Evolutionary conservation across 2,329 filamentous ascomycete species (phyloP).

Genomic region (Fusarium protoensiforme): DNA sequence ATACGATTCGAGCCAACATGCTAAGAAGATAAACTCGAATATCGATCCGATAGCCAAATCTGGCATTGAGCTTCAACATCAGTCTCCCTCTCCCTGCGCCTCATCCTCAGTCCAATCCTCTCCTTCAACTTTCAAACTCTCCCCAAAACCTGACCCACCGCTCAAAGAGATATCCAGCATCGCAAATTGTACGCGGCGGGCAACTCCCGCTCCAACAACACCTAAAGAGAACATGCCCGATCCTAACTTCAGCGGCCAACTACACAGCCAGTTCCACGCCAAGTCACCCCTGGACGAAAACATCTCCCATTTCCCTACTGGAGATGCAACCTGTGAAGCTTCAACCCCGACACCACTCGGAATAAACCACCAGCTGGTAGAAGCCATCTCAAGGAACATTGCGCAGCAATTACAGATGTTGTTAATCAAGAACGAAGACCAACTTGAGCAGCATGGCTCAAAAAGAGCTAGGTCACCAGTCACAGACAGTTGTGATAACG

Average conservation of each 20-base stretch:
- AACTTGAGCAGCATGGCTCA: neutral
- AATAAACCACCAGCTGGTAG: slow-evolving; percentile 54
- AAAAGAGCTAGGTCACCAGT: neutral
- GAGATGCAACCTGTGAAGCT: slow-evolving; percentile 22
- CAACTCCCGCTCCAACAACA: neutral
- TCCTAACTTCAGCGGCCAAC: neutral
- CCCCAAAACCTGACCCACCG: neutral
- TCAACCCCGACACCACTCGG: slow-evolving; percentile 44
- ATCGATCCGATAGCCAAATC: neutral
- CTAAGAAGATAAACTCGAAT: neutral
- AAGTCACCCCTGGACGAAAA: neutral
- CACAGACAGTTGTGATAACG: slow-evolving; percentile 11
- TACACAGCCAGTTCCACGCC: neutral
- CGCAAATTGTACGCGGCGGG: neutral
- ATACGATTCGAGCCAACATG: too few relatives aligned
- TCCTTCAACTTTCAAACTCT: neutral
- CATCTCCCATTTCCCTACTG: slow-evolving; percentile 7
- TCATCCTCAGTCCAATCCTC: neutral
- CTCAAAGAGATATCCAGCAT: neutral
- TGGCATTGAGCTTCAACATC: neutral
- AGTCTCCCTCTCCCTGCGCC: neutral
- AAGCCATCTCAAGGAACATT: slow-evolving; percentile 58
- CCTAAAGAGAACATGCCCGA: neutral
- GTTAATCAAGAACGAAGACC: slow-evolving; percentile 38
- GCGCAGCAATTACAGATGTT: slow-evolving; percentile 58